These are phyloP conservation scores for Russula emetica DNA, from an alignment of 768 basidiomycete genomes.

Conservation along the genomic window DNA sequence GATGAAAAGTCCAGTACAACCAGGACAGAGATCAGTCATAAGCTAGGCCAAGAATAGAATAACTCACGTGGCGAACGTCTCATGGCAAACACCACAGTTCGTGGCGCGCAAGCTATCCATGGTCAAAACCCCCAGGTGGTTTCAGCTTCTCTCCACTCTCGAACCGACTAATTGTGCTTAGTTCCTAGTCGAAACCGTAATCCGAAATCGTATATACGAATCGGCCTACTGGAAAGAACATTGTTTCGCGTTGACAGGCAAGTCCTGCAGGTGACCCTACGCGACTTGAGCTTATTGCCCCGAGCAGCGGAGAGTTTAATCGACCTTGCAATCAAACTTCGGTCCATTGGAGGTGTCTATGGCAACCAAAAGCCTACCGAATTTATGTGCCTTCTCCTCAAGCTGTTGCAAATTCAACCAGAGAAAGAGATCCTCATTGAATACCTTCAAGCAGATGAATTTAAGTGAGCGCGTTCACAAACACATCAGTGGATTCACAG, in stretches of 20 bases:
- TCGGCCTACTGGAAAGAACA: slow-evolving; percentile 96
- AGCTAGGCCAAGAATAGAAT: no score
- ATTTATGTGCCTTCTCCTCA: slow-evolving; percentile 88
- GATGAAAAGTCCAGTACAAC: neutral
- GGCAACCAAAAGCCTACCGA: slow-evolving; percentile 93
- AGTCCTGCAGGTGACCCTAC: slow-evolving; percentile 27
- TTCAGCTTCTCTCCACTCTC: neutral
- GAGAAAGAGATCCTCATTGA: slow-evolving; percentile 96
- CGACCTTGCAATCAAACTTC: slow-evolving; percentile 83
- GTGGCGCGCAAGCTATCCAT: slow-evolving; percentile 85
- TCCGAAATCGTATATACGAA: slow-evolving; percentile 94
- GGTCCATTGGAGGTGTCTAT: slow-evolving; percentile 88
- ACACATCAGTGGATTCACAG: neutral
- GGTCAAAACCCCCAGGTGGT: slow-evolving; percentile 94
- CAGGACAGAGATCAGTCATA: no score
- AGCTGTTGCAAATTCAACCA: slow-evolving; percentile 94
- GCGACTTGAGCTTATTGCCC: neutral
- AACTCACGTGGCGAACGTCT: neutral
- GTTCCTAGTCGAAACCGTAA: slow-evolving; percentile 94
- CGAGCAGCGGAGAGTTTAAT: slow-evolving; percentile 82
- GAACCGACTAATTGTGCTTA: slow-evolving; percentile 37
- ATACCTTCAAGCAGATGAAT: slow-evolving; percentile 94
- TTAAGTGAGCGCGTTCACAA: slow-evolving; percentile 65
- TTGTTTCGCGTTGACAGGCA: slow-evolving; percentile 94
- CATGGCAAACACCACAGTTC: slow-evolving; percentile 93